phyloP scores from a whole-genome alignment of 768 basidiomycete genomes.

The Tremella fuciformis region DNA sequence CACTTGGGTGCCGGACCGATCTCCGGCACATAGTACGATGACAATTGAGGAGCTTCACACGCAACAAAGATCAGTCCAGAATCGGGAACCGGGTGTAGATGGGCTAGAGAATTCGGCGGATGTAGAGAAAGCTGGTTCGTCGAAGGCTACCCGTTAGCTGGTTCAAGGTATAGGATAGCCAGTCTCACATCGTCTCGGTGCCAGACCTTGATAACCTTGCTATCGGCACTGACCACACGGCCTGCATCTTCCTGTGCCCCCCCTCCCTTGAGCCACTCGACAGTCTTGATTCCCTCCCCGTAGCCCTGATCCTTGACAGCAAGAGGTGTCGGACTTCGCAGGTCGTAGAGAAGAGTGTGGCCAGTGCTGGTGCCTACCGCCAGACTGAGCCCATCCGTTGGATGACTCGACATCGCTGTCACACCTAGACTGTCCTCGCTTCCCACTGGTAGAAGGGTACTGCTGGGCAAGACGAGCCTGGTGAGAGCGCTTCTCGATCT shows the following conservation, averaged over 20 bases:
- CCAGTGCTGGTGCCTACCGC: constrained; percentile 94
- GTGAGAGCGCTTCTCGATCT: constrained; percentile 66
- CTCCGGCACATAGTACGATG: constrained; percentile 89
- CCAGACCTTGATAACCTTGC: constrained; percentile 98
- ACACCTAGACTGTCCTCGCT: constrained; percentile 58
- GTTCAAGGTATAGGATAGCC: not conserved
- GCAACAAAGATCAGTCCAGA: constrained; percentile 87
- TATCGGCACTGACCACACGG: constrained; percentile 86
- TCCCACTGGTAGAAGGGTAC: constrained; percentile 39
- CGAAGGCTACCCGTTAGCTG: constrained; percentile 59
- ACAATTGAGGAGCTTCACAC: constrained; percentile 96
- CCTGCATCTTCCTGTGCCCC: constrained; percentile 75
- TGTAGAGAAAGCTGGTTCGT: constrained; percentile 89
- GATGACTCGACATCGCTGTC: constrained; percentile 77
- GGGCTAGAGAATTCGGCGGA: constrained; percentile 81
- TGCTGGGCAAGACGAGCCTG: constrained; percentile 43
- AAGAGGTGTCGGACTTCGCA: constrained; percentile 76
- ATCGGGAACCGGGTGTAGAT: constrained; percentile 81
- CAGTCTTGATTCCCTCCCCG: constrained; percentile 77
- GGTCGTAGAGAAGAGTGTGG: constrained; percentile 89
- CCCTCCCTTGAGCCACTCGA: constrained; percentile 80
- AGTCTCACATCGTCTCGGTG: constrained; percentile 63
- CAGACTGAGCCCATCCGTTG: constrained; percentile 80
- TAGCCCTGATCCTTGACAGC: constrained; percentile 96
- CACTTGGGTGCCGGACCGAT: constrained; percentile 94